Conservation (phyloP, 1,284 basidiomycete species). For the Heterobasidion occidentale region DNA sequence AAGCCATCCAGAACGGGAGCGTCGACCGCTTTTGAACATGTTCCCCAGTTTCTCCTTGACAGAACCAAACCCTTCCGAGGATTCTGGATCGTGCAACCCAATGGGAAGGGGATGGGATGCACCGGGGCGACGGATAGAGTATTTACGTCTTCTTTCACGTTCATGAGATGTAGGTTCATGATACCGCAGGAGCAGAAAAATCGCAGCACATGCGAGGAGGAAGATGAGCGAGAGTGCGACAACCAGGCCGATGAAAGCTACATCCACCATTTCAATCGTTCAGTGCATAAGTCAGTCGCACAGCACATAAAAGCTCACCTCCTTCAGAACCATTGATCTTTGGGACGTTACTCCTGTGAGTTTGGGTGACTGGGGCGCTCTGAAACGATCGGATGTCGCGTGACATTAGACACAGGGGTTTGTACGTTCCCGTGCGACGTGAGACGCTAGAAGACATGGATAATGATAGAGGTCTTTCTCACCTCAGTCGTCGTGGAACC, state of each 20-base stretch:
- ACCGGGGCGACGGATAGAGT: constrained; percentile 9
- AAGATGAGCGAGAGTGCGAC: constrained; percentile 24
- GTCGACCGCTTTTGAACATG: constrained; percentile 11
- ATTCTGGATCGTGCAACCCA: constrained; percentile 8
- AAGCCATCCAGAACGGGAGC: constrained; percentile 9
- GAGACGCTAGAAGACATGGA: not conserved
- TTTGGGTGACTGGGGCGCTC: not conserved
- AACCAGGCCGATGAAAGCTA: constrained; percentile 24
- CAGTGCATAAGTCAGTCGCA: not conserved
- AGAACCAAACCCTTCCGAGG: not conserved
- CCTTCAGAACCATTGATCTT: constrained; percentile 11
- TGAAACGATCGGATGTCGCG: not conserved
- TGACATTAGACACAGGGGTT: not conserved
- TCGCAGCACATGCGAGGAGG: constrained; percentile 22
- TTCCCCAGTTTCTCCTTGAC: constrained; percentile 11
- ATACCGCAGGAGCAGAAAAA: constrained; percentile 27
- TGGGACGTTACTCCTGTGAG: constrained; percentile 1
- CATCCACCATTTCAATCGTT: not conserved
- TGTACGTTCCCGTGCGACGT: not conserved
- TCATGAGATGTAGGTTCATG: constrained; percentile 22
- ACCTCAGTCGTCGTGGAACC: not conserved
- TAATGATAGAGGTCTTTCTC: not conserved
- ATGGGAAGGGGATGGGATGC: constrained; percentile 11
- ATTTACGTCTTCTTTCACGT: constrained; percentile 12
- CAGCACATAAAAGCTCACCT: constrained; percentile 3